Evolutionary conservation across 169 alveolate species (phyloP).

Genomic region (Theileria sp.): DNA sequence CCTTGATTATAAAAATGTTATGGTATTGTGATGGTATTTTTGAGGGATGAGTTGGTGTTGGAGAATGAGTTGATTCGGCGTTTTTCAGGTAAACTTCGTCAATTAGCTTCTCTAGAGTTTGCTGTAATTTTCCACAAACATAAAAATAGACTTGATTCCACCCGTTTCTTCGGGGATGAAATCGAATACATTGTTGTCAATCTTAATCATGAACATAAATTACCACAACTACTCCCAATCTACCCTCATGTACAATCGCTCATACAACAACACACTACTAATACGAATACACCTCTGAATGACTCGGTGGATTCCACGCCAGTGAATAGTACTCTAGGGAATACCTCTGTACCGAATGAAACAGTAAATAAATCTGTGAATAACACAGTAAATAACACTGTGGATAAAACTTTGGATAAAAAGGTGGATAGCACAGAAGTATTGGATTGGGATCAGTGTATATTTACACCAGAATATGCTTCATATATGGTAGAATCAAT

Average conservation of each 20-base stretch:
- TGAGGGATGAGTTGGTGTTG: constrained; percentile 32
- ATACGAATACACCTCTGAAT: constrained; percentile 10
- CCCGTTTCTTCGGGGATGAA: constrained; percentile 72
- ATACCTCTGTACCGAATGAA: too few relatives aligned
- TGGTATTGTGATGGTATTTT: constrained; percentile 38
- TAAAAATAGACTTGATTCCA: constrained; percentile 57
- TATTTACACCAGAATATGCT: constrained; percentile 74
- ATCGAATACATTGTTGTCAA: constrained; percentile 66
- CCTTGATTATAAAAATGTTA: neutral
- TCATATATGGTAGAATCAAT: constrained; percentile 74
- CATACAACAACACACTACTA: neutral
- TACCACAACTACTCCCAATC: constrained; percentile 48
- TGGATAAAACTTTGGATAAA: too few relatives aligned
- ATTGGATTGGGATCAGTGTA: neutral
- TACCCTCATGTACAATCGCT: constrained; percentile 29
- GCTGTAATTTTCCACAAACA: constrained; percentile 58
- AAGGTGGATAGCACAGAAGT: neutral
- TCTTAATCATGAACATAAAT: constrained; percentile 51
- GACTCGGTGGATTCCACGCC: neutral
- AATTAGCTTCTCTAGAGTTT: constrained; percentile 65
- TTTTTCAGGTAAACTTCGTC: constrained; percentile 24
- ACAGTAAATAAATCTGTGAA: too few relatives aligned
- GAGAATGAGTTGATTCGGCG: constrained; percentile 17
- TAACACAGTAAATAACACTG: too few relatives aligned
- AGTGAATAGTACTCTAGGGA: neutral